These are phyloP conservation scores for Pythium aphanidermatum DNA, from an alignment of 352 stramenopile species.

Conservation along the genomic window DNA sequence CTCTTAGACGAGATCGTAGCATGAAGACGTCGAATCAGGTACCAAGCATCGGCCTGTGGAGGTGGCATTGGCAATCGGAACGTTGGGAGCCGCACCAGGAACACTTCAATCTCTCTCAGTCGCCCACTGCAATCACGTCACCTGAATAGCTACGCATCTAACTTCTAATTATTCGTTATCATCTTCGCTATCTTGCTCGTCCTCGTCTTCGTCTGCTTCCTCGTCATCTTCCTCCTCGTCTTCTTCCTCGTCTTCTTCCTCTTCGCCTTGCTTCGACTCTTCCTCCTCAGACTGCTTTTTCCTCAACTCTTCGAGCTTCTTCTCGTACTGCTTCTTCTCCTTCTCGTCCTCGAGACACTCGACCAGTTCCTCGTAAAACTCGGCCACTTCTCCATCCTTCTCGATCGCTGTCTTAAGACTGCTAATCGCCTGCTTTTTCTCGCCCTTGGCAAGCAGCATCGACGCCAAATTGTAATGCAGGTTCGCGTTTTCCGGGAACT, in stretches of 20 bases:
- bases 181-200: conserved; percentile 1
- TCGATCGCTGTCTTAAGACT: conserved; percentile 38
- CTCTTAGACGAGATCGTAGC: neutral
- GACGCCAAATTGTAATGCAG: conserved; percentile 66
- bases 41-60: conserved; percentile 1
- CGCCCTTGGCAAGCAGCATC: conserved; percentile 49
- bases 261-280: conserved; percentile 4
- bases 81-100: conserved; percentile 1
- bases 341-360: conserved; percentile 23
- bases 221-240: conserved; percentile 2
- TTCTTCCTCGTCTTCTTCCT: conserved; percentile 5
- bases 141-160: no score
- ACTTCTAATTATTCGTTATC: neutral
- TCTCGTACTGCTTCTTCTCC: conserved; percentile 7
- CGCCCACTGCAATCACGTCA: neutral
- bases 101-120: neutral
- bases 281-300: conserved; percentile 1
- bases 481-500: conserved; percentile 40
- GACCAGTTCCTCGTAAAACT: conserved; percentile 48
- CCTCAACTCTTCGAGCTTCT: neutral
- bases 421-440: conserved; percentile 16
- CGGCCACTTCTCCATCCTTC: conserved; percentile 29
- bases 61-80: conserved; percentile 1
- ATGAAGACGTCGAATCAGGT: neutral
- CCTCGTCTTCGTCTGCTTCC: neutral